Base-by-base conservation (phyloP, 78 protist species). In the Dictyostelium intermedium region DNA sequence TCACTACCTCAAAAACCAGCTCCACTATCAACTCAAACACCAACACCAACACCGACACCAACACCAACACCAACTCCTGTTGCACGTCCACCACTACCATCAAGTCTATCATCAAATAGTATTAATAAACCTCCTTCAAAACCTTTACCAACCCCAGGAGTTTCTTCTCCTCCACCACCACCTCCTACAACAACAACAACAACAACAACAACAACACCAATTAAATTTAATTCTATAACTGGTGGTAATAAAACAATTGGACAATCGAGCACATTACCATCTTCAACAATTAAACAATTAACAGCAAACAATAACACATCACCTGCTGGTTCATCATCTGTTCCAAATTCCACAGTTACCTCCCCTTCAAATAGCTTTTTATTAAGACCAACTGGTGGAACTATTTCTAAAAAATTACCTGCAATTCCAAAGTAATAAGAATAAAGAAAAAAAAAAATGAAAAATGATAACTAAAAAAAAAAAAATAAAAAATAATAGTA, bases 311-410 rank as follows among this genome's bases (percentile, higher is more conserved):
- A 32, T 50, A 45, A 23, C 23, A 39, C 82, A 76, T 76, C 82
- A 37, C 56, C 56, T n/a, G 8, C 82, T 18, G 53, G 43, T 25
- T 76, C 82, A 14, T 5, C 25, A 76, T n/a, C 60, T 16, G 18
- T 10, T n/a, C 82, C 82, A 76, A 76, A 76, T 8, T 37, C 60
- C 3, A 76, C 82, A 9, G 41, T 18, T 37, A 35, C 82, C 23
- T 39, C 84, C 16, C 84, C 61, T 30, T 32, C 69, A 25, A 30
- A 11, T 47, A 79, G 69, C 32, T 35, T 25, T 27, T 27, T 47
- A 79, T n/a, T 77, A 41, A 77, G 82, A 77, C 61, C 82, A 20
- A 77, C 82, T 41, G 82, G 82, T n/a, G 20, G 35, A 39, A 23
- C 16, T 73, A 56, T 56, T 20, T 39, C 41, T 25, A 77, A 77